These are phyloP conservation scores for Lepiota venenata DNA, from an alignment of 768 basidiomycete species.

Conservation along the genomic window DNA sequence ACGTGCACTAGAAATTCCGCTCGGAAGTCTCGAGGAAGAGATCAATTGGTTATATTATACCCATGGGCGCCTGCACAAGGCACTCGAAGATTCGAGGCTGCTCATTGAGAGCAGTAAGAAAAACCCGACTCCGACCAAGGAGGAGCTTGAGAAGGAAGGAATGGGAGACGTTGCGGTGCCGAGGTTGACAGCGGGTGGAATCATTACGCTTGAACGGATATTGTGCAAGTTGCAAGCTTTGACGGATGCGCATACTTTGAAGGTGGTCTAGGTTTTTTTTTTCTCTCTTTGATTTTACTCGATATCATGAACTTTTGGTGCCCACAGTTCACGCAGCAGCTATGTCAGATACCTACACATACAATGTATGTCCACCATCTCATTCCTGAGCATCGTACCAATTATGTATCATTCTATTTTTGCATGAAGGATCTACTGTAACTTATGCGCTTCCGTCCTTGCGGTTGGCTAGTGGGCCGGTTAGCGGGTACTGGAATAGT, in stretches of 20 bases:
- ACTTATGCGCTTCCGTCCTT: too few species aligned
- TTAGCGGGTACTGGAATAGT: too few species aligned
- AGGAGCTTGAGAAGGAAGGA: conserved; percentile 21
- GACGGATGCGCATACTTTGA: conserved; percentile 17
- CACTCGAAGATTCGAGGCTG: conserved; percentile 56
- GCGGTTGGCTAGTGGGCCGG: too few species aligned
- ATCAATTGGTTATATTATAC: conserved; percentile 71
- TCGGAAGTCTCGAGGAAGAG: conserved; percentile 67
- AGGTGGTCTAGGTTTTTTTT: neutral
- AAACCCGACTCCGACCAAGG: conserved; percentile 23
- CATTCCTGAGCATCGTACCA: too few species aligned
- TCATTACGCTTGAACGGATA: conserved; percentile 74
- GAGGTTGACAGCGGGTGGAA: conserved; percentile 74
- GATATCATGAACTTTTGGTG: neutral
- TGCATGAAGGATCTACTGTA: too few species aligned
- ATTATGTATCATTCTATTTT: too few species aligned
- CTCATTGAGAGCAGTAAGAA: conserved; percentile 68
- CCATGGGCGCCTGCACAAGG: conserved; percentile 61
- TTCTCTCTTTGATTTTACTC: neutral
- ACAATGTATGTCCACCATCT: neutral
- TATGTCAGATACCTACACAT: neutral
- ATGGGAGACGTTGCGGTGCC: conserved; percentile 54
- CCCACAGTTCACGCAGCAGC: neutral
- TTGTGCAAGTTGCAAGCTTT: conserved; percentile 60
- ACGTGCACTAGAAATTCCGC: conserved; percentile 82